phyloP scores from a whole-genome alignment of 345 rosid species.

The Adansonia digitata region DNA sequence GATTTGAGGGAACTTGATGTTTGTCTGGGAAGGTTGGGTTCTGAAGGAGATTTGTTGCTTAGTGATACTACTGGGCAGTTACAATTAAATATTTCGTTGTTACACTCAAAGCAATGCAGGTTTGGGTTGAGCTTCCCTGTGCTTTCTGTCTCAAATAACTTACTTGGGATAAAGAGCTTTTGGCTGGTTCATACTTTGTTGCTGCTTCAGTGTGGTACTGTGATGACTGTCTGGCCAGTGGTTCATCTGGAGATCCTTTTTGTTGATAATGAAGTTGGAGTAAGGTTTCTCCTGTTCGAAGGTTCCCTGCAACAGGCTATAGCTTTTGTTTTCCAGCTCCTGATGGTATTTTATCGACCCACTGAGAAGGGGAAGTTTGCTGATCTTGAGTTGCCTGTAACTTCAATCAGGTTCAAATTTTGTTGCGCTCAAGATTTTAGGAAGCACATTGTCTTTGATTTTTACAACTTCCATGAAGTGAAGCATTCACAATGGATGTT shows the following conservation, averaged over 20 bases:
- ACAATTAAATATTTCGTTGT: conserved; percentile 32
- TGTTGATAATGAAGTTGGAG: conserved; percentile 64
- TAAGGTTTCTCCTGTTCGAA: conserved; percentile 69
- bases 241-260: conserved; percentile 86
- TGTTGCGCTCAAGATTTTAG: conserved; percentile 42
- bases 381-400: conserved; percentile 54
- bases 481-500: conserved; percentile 53
- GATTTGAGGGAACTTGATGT: conserved; percentile 25
- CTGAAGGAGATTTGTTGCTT: conserved; percentile 33
- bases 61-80: conserved; percentile 32
- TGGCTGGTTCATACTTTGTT: conserved; percentile 39
- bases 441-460: conserved; percentile 61
- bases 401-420: conserved; percentile 68
- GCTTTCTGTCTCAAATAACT: conserved; percentile 30
- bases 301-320: conserved; percentile 73
- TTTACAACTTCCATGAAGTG: conserved; percentile 50
- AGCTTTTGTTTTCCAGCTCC: conserved; percentile 49
- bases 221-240: conserved; percentile 58
- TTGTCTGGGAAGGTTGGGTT: conserved; percentile 24
- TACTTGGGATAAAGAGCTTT: conserved; percentile 29
- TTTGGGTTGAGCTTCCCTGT: conserved; percentile 33
- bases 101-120: conserved; percentile 31
- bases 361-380: conserved; percentile 39
- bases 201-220: conserved; percentile 53
- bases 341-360: conserved; percentile 44